Conservation (phyloP, 306 rosid species). For the Spatholobus suberectus region DNA sequence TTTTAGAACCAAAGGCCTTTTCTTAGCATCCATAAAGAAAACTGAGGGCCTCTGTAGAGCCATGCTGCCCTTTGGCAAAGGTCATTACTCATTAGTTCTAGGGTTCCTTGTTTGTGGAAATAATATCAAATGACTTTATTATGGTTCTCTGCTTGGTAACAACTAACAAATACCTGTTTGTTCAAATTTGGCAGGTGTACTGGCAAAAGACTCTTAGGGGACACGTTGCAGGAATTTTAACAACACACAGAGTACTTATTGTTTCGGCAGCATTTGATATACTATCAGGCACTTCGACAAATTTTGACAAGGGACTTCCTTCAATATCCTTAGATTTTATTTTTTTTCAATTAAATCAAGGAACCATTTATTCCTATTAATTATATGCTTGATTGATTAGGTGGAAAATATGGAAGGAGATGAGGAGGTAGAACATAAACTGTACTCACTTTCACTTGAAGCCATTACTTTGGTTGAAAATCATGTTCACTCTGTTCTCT, state of each 20-base stretch:
- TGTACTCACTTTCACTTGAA: slow-evolving; percentile 28
- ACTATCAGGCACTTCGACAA: slow-evolving; percentile 79
- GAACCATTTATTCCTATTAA: slow-evolving; percentile 33
- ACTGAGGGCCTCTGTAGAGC: slow-evolving; percentile 13
- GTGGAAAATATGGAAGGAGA: slow-evolving; percentile 21
- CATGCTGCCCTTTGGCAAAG: slow-evolving; percentile 25
- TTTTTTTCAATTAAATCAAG: neutral
- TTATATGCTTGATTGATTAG: slow-evolving; percentile 23
- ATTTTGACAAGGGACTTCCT: slow-evolving; percentile 94
- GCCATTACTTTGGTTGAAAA: slow-evolving; percentile 8
- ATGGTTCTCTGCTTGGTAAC: slow-evolving; percentile 38
- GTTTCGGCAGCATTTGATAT: slow-evolving; percentile 87
- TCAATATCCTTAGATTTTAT: slow-evolving; percentile 76
- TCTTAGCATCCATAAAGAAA: slow-evolving; percentile 16
- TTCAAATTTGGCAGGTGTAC: slow-evolving; percentile 72
- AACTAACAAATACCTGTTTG: neutral
- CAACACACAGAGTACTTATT: slow-evolving; percentile 87
- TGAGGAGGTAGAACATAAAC: slow-evolving; percentile 28
- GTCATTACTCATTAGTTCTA: slow-evolving; percentile 25
- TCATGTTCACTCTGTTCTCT: slow-evolving; percentile 27
- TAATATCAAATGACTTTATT: slow-evolving; percentile 17
- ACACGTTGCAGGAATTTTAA: slow-evolving; percentile 89
- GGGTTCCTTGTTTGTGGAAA: slow-evolving; percentile 28
- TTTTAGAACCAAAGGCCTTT: slow-evolving; percentile 18
- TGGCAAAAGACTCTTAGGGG: slow-evolving; percentile 99